Conservation (phyloP, 2,329 filamentous ascomycete species). For the Orbilia quercus region DNA sequence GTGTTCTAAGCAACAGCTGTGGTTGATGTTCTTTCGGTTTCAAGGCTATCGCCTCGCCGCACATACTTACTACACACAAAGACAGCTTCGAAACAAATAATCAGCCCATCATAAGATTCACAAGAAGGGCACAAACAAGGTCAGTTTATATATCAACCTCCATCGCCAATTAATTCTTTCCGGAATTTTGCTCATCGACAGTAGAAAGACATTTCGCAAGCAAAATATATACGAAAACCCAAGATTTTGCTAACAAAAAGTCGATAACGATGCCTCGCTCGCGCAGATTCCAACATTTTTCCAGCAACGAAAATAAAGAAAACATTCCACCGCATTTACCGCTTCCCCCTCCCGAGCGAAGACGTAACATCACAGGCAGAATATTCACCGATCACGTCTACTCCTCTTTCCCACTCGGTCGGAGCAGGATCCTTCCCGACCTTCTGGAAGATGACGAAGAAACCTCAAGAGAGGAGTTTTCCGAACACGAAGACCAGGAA, state of each 20-base stretch:
- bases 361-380: neutral
- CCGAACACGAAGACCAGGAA: no score
- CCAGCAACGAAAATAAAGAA: constrained; percentile 27
- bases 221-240: no score
- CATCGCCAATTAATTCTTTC: no score
- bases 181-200: no score
- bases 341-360: neutral
- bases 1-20: constrained; percentile 5
- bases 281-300: no score
- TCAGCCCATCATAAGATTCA: no score
- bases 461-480: neutral
- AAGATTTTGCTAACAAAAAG: no score
- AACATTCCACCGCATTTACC: constrained; percentile 8
- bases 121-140: no score
- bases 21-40: neutral
- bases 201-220: no score
- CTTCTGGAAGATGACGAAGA: neutral
- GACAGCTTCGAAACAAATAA: neutral
- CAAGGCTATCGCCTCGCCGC: neutral
- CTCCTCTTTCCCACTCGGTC: neutral
- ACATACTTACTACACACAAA: neutral
- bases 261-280: no score
- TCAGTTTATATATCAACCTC: no score
- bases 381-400: neutral
- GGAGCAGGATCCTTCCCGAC: no score